Evolutionary conservation across 106 monocot genomes (phyloP).

Genomic region (Dioscorea dumetorum): DNA sequence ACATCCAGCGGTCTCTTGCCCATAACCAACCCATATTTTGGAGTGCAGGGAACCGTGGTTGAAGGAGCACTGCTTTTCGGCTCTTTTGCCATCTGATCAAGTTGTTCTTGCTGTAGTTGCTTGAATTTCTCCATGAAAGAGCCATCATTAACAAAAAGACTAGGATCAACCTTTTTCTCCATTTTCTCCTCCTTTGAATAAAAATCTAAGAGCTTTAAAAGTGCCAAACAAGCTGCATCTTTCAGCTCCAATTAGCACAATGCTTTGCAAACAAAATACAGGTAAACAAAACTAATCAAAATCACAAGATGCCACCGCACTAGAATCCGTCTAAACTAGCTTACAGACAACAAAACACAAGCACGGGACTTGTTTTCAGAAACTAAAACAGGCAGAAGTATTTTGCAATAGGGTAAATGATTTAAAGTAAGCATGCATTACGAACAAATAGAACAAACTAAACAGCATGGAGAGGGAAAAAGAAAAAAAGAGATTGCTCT

Average conservation of each 20-base stretch:
- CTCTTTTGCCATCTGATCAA: conserved; percentile 3
- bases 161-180: conserved; percentile 20
- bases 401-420: too few species aligned
- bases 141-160: conserved; percentile 68
- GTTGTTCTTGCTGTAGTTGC: conserved; percentile 52
- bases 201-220: not conserved
- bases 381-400: too few species aligned
- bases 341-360: too few species aligned
- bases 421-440: too few species aligned
- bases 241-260: conserved; percentile 20
- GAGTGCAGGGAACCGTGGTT: not conserved
- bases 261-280: not conserved
- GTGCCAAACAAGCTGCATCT: conserved; percentile 21
- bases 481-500: too few species aligned
- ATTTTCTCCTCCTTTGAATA: conserved; percentile 2
- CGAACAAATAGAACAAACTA: too few species aligned
- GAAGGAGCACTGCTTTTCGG: conserved; percentile 1
- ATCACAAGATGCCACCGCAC: too few species aligned
- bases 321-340: too few species aligned
- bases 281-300: too few species aligned
- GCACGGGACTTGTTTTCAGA: too few species aligned
- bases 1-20: conserved; percentile 60
- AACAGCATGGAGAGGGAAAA: too few species aligned
- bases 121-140: conserved; percentile 73
- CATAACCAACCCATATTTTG: conserved; percentile 20